Evolutionary conservation across 345 rosid species (phyloP).

Genomic region (Streptanthus diversifolius): DNA sequence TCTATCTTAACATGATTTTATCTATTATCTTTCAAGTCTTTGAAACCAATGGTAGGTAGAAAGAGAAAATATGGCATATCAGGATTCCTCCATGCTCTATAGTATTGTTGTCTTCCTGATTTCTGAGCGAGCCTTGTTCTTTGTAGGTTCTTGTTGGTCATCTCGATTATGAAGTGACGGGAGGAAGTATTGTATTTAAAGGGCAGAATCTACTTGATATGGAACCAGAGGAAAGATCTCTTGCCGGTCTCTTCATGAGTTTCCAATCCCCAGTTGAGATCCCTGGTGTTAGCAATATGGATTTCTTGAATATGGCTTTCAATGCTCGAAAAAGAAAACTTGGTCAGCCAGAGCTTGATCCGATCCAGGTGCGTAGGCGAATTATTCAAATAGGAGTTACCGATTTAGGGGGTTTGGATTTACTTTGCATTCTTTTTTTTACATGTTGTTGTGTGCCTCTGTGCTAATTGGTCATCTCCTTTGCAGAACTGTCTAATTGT

Average conservation of each 20-base stretch:
- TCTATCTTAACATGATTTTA: neutral
- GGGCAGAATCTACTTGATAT: conserved; percentile 79
- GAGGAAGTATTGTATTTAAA: conserved; percentile 77
- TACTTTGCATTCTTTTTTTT: neutral
- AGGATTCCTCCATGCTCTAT: neutral
- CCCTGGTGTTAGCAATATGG: conserved; percentile 88
- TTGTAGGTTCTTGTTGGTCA: conserved; percentile 92
- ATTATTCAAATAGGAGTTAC: neutral
- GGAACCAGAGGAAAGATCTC: conserved; percentile 95
- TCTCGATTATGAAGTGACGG: conserved; percentile 91
- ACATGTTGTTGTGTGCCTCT: neutral
- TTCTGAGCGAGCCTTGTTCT: neutral
- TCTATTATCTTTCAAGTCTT: neutral
- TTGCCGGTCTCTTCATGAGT: conserved; percentile 96
- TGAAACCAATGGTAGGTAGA: neutral
- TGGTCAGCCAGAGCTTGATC: conserved; percentile 78
- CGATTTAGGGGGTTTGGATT: neutral
- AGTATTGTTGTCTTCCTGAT: neutral
- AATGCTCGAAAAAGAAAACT: conserved; percentile 84
- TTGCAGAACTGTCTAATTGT: neutral
- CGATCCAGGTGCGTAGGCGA: conserved; percentile 55
- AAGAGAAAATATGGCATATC: neutral
- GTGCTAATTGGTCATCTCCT: neutral
- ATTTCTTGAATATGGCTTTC: conserved; percentile 91
- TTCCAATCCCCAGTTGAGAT: conserved; percentile 90